Base-by-base conservation (phyloP, 495 filamentous ascomycete genomes). In the Hypoxylon perforatum region DNA sequence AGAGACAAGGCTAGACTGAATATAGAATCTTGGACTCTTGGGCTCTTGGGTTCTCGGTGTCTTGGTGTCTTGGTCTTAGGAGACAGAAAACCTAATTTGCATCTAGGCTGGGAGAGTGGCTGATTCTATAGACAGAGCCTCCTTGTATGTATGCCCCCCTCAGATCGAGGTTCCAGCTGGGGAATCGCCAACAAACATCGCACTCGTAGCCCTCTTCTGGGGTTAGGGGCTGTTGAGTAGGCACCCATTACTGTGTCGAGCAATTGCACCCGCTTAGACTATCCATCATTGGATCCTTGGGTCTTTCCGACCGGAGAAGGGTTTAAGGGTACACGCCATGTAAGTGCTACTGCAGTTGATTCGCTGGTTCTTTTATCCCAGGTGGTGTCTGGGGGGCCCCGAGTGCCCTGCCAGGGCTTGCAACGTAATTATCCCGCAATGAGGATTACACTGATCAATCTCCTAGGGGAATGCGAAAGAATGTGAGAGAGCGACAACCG, bases 351-450 rank as follows among this genome's bases (percentile, higher is more conserved):
- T 25, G 49, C 39, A n/a, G 55, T 50, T 69, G 65, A 69, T 69
- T 69, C 65, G 65, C 51, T 51, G 54, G 25, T 9, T 58, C n/a
- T 28, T 6, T 8, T 11, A 63, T 46, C 50, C 60, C 39, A 63
- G 49, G 48, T 53, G 35, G 49, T 63, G 59, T 46, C 52, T 59
- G 11, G 2, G 30, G 30, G 30, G 30, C 3, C 3, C 30, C 30
- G 30, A 33, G 30, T 33, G 30, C 30, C 30, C 30, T 33, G 30
- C 30, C 22, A 23, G 28, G 33, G 36, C 25, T 55, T 60, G 59
- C 59, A 28, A 67, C 59, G 48, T 59, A 68, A 68, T 69, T 63
- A 69, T 69, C 65, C 55, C 65, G 60, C 65, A 69, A 56, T 41
- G 28, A 22, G 45, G 47, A 63, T 63, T 69, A 60, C 55, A 46